These are phyloP conservation scores for Diospyros kaki DNA, from an alignment of 148 eudicot species.

Conservation along the genomic window DNA sequence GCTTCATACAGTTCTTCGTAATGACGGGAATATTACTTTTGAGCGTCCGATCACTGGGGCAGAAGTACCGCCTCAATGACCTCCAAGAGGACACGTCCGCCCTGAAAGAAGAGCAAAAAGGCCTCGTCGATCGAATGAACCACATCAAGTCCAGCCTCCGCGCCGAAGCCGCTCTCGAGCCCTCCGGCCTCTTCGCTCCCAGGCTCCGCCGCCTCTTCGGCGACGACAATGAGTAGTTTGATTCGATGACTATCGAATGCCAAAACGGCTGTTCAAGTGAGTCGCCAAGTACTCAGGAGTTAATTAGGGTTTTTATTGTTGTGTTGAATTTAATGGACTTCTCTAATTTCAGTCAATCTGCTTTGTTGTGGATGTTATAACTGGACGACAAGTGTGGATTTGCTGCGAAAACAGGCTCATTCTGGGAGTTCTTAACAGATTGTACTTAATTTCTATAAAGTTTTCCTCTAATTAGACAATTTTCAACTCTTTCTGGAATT, in stretches of 20 bases:
- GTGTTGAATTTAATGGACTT: not conserved
- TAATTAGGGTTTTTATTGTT: not conserved
- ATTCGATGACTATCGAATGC: not conserved
- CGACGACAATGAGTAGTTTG: conserved; percentile 22
- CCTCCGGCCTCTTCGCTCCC: conserved; percentile 52
- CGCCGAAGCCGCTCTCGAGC: conserved; percentile 53
- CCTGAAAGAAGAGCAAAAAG: conserved; percentile 42
- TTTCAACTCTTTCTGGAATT: too few species aligned
- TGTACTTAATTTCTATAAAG: too few species aligned
- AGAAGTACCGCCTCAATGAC: conserved; percentile 65
- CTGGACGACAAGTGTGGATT: too few species aligned
- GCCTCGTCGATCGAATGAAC: conserved; percentile 40
- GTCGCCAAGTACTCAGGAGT: not conserved
- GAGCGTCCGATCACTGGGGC: conserved; percentile 60
- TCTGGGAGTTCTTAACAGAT: too few species aligned
- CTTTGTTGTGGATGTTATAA: too few species aligned
- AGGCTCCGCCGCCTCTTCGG: conserved; percentile 50
- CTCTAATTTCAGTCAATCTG: not conserved
- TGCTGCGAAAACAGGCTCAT: too few species aligned
- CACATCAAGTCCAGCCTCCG: conserved; percentile 46
- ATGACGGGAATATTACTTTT: conserved; percentile 71
- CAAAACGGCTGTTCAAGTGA: not conserved
- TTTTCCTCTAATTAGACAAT: too few species aligned
- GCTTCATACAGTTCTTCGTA: conserved; percentile 68
- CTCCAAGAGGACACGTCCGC: conserved; percentile 48